Evolutionary conservation across 2,329 filamentous ascomycete species (phyloP), one percentile per base, ranked within the genome.

Genomic region (Dothidotthia symphoricarpi): DNA sequence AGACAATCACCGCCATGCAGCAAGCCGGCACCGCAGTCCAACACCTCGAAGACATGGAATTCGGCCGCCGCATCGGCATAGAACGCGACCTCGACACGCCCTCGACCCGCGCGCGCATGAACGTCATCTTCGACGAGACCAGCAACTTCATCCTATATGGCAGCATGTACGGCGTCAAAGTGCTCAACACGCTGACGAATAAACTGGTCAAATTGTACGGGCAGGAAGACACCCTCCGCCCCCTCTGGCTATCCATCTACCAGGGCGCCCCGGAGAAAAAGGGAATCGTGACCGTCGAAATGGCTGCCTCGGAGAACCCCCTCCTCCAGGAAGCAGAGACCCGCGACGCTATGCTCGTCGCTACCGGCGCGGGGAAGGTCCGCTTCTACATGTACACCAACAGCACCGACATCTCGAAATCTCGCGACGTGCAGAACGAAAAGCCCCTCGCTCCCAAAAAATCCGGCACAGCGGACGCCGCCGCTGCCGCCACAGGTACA

Each of bases 371-470:
- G 30, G 86, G 83, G 47, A 97, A 95, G 69, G 80, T 86, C 17
- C 85, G 94, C 27, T 98, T 98, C 71, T 98, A 96, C 76, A 89
- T 97, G 82, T 98, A 96, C 68, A 95, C 88, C 24, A 95, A 96
- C 65, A 86, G 95, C 26, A 80, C 83, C 25, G 85, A 88, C 47
- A 48, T 42, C 3, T 43, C 53, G 16, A 59, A 62, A 34, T 56
- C 52, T 15, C 83, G 93, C 51, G 93, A 98, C 64, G 77, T 98
- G 9, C 89, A 95, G 55, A 98, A 98, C 64, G 93, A 98, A 69
- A 90, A 89, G 55, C 93, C 91, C 0, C 84, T 81, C 1, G 19
- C 19, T 22, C 5, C 19, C 19, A 22, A 22, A 22, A 22, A 22
- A 9, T 22, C 19, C 19, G 76, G 82, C 35, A 63, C 83, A 13